Evolutionary conservation across 129 eudicot species (phyloP), one percentile per base, ranked within the genome.

Genomic region (Flaveria trinervia): DNA sequence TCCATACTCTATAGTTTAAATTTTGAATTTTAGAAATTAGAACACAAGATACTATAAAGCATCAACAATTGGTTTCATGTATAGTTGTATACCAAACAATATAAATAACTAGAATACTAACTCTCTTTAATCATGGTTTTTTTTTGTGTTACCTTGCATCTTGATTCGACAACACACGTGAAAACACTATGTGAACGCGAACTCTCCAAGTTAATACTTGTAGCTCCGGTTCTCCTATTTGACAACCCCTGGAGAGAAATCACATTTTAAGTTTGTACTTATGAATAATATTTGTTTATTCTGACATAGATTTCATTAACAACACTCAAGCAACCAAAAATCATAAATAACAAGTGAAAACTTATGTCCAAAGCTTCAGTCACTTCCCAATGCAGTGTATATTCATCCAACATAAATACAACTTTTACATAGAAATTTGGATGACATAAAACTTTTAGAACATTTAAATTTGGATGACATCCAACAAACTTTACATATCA

Each of bases 181-280:
- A 93, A 93, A 8, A 93, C 98, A 83, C 98, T 91, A 79, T 94
- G 99, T 70, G 99, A 94, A 23, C 99, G 92, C 9, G 99, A 94
- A 88, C 99, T 94, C 83, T 94, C 99, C 79, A 92, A 85, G 79
- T 94, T 94, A 49, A 91, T 84, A 71, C 90, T 86, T 71, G 99
- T 94, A 6, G 97, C 86, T 28, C 97, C 92, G 1, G 88, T 94
- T 77, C 96, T 91, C 72, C 99, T 85, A 73, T 94, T 87, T 77
- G 92, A 86, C 86, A 94, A 81, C 17, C 99, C 99, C 99, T 94
- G 88, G 68, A 83, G 20, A 39, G 56, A 66, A 79, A 17, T 44
- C 14, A 3, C 36, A 66, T 9, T 77, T 66, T 18, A 33, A 33
- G 36, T 22, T 30, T 33, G 28, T 66, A 67, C 16, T 20, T 36